Percentiles rank a stretch among this genome's conserved stretches.
These are phyloP conservation scores for Coemansia sp. DNA, from an alignment of 192 early-diverging fungal species.

Conservation along the genomic window DNA sequence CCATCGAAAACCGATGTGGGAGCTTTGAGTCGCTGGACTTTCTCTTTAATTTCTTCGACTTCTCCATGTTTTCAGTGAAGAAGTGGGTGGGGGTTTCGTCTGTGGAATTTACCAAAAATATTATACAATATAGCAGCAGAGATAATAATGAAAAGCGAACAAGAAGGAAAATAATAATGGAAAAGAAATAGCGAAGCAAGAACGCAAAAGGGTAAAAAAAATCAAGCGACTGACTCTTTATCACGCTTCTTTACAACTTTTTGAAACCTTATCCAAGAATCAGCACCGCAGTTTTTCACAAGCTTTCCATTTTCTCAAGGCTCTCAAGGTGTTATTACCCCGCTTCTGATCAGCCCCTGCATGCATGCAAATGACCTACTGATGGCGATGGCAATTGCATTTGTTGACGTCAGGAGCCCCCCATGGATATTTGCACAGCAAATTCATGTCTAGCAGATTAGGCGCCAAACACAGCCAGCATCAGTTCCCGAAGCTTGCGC, in stretches of 20 bases:
- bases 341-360: no score
- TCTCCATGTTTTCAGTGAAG: not conserved
- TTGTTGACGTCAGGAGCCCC: no score
- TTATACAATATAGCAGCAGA: not conserved
- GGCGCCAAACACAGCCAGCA: slow-evolving; percentile 45
- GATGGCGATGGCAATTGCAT: not conserved
- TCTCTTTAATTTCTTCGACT: slow-evolving; percentile 21
- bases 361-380: no score
- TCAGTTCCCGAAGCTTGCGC: slow-evolving; percentile 56
- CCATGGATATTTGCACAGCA: no score
- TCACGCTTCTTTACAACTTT: not conserved
- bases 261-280: not conserved
- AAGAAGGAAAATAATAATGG: not conserved
- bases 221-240: not conserved
- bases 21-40: slow-evolving; percentile 45
- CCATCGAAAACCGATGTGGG: slow-evolving; percentile 55
- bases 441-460: not conserved
- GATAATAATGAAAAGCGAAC: slow-evolving; percentile 4
- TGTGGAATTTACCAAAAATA: slow-evolving; percentile 2
- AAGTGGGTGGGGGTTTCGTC: not conserved
- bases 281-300: not conserved
- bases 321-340: no score
- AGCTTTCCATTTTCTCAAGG: not conserved
- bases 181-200: slow-evolving; percentile 5
- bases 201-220: not conserved